Base-by-base conservation (phyloP, 495 filamentous ascomycete genomes). In the Daldinia decipiens region DNA sequence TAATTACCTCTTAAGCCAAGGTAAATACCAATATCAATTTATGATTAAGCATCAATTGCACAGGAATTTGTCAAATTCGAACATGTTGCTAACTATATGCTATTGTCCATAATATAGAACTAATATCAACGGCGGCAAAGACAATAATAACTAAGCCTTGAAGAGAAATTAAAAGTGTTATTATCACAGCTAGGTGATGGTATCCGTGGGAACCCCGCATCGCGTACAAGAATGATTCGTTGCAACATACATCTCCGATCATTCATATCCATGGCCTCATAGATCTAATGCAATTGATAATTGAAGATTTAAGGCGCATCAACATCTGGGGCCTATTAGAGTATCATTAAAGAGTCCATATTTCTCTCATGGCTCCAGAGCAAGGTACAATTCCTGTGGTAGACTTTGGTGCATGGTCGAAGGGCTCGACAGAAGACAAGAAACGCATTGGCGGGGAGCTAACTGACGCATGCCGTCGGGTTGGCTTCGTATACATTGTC, bases 401-500 rank as follows among this genome's bases (percentile, higher is more conserved):
- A 51, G 86, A 89, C 57, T 86, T 89, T 64, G 68, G 81, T 1
- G 55, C 64, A 26, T 87, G 73, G 62, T 43, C 65, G 13, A 53
- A 61, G 24, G 72, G 73, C 12, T 78, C 78, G 27, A 54, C 56
- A n/a, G 47, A 76, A 3, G 69, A 79, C 60, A 82, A 79, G 56
- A 78, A 73, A 71, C 78, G 65, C 24, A 77, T 86, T 4, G 86
- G 85, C 0, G 75, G 80, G 56, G 78, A 85, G 27, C 78, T 89
- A 13, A 82, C 83, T 21, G 73, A 81, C 24, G 87, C 87, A 39
- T 89, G 84, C 67, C 83, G 82, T 50, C 81, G 79, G 31, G 83
- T 88, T n/a, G 87, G 87, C 21, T 88, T 90, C 69, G 83, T 85
- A 4, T 88, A 86, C 50, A 85, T 90, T 57, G 68, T 83, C 71